Evolutionary conservation across 345 rosid species (phyloP), one percentile per base, ranked within the genome.

Genomic region (Schrenkiella parvula): DNA sequence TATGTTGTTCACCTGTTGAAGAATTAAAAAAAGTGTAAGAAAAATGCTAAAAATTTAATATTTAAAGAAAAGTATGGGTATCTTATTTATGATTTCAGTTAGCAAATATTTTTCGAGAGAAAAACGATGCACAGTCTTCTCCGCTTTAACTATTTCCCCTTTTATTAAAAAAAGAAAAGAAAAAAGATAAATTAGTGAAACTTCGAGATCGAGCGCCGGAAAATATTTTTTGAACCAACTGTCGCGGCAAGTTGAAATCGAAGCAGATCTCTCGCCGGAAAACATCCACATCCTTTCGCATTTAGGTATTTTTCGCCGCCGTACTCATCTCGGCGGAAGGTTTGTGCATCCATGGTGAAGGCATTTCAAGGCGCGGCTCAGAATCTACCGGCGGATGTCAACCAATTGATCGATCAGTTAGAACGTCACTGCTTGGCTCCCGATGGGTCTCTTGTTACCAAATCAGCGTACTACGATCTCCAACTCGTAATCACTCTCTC

Each of bases 401-500:
- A 38, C 48, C 92, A 84, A 71, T 80, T 91, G 81, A 87, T 91
- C 76, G 97, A 95, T 85, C 97, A 88, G 85, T 83, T 95, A 64
- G 97, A 95, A 80, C 96, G 99, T 50, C 99, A 91, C 73, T 91
- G 99, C 72, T 82, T 91, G 78, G 95, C 93, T 52, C 87, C 99
- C 34, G 99, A 89, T 75, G 99, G 92, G 78, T 91, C 99, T 81
- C 90, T 91, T 56, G 86, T 91, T 69, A 87, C 98, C 81, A 95
- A 89, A 87, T 86, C 99, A 47, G 79, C 90, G 21, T 88, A 75
- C 85, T 62, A 70, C 76, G 98, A 95, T 76, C 96, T 95, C 56
- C 99, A 91, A 70, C 90, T 82, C 34, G 99, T 95, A 88, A 76
- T 51, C 59, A 66, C 74, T 44, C 29, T 47, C 62, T 37, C 11